phyloP scores from a whole-genome alignment of 2,329 filamentous ascomycete genomes.

The Davidsoniella neocaledoniae region DNA sequence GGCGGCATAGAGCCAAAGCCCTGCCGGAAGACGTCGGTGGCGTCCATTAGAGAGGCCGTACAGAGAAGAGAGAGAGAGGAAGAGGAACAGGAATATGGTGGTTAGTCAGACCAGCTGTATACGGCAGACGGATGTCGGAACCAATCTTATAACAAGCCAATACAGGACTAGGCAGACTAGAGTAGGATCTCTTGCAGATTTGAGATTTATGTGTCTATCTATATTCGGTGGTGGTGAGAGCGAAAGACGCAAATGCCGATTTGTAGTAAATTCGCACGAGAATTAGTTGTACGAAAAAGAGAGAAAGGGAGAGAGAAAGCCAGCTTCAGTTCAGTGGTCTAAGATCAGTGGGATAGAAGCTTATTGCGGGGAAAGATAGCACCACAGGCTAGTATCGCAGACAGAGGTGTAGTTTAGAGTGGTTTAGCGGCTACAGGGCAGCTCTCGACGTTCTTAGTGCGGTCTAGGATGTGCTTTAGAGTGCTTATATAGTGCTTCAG shows the following conservation, averaged over 20 bases:
- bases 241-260: not conserved
- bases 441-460: no score
- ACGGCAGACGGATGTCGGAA: no score
- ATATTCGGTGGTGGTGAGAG: not conserved
- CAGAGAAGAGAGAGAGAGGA: not conserved
- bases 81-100: not conserved
- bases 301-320: not conserved
- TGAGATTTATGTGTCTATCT: not conserved
- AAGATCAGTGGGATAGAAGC: not conserved
- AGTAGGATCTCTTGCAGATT: not conserved
- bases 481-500: no score
- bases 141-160: not conserved
- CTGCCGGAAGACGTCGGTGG: slow-evolving; percentile 41
- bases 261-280: not conserved
- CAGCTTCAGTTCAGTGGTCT: not conserved
- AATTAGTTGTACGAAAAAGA: not conserved
- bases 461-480: no score
- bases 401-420: no score
- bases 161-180: not conserved
- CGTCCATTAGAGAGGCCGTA: slow-evolving; percentile 31
- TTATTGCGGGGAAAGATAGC: no score
- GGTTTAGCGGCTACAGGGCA: no score
- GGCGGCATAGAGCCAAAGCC: slow-evolving; percentile 27
- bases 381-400: no score
- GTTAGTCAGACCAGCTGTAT: no score